Percentiles rank a stretch among this genome's conserved stretches.
phyloP scores from a whole-genome alignment of 495 filamentous ascomycete genomes.

The Parathielavia hyrcaniae region DNA sequence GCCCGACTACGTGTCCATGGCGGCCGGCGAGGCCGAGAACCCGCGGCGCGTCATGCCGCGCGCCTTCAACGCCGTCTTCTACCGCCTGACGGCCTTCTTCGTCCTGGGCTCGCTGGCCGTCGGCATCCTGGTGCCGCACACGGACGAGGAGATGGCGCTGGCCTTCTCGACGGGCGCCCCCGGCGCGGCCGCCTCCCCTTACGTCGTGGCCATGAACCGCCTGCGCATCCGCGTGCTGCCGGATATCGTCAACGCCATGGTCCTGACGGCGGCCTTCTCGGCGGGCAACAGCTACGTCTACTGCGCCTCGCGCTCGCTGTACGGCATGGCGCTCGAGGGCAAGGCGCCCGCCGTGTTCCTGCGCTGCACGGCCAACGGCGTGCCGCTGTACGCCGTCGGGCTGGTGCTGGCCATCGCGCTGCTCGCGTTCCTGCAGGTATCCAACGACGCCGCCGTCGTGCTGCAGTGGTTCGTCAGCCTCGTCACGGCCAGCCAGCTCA shows the following conservation, averaged over 20 bases:
- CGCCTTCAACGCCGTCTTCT: slow-evolving; percentile 73
- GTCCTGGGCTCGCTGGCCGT: slow-evolving; percentile 64
- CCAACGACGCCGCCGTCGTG: slow-evolving; percentile 59
- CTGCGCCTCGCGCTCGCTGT: slow-evolving; percentile 68
- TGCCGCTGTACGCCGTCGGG: slow-evolving; percentile 57
- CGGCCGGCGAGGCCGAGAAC: slow-evolving; percentile 68
- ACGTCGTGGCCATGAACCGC: slow-evolving; percentile 82
- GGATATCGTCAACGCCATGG: slow-evolving; percentile 72
- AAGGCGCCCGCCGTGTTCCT: slow-evolving; percentile 61
- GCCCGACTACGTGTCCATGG: slow-evolving; percentile 72
- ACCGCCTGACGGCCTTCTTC: slow-evolving; percentile 68
- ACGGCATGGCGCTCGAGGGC: slow-evolving; percentile 63
- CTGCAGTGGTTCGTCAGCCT: slow-evolving; percentile 70
- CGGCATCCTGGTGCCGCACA: slow-evolving; percentile 60
- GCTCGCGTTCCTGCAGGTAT: slow-evolving; percentile 67
- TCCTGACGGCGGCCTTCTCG: slow-evolving; percentile 70
- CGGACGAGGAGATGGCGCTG: slow-evolving; percentile 46
- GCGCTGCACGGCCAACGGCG: slow-evolving; percentile 53
- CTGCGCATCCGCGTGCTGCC: slow-evolving; percentile 61
- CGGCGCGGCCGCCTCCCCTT: slow-evolving; percentile 68
- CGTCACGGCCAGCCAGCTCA: slow-evolving; percentile 65
- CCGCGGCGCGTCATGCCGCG: slow-evolving; percentile 59
- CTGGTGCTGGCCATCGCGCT: slow-evolving; percentile 59
- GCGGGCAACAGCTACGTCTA: slow-evolving; percentile 84
- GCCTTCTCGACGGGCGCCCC: slow-evolving; percentile 47